Conservation (phyloP, 1,284 basidiomycete species). For the Puccinia horiana region DNA sequence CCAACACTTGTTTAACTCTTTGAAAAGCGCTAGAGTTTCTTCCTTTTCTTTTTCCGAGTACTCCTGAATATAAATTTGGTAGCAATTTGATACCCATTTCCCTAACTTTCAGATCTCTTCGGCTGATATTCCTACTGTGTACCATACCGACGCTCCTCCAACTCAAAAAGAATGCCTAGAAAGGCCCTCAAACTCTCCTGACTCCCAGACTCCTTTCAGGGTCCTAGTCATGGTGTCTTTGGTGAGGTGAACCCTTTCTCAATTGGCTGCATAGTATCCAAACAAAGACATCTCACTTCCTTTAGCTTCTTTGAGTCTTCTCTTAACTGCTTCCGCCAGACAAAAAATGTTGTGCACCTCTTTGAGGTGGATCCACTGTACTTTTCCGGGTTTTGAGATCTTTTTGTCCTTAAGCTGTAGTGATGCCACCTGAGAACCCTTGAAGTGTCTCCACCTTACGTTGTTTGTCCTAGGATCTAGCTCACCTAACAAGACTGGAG, state of each 20-base stretch:
- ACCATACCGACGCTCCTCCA: background rate
- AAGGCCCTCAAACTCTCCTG: background rate
- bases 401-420: background rate
- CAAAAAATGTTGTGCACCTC: too few species aligned
- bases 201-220: too few species aligned
- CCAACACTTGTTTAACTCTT: too few species aligned
- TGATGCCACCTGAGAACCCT: too few species aligned
- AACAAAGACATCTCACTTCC: background rate
- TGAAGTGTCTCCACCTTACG: too few species aligned
- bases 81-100: slow-evolving; percentile 5
- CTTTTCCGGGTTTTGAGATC: too few species aligned
- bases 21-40: background rate
- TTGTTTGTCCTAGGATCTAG: too few species aligned
- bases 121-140: background rate
- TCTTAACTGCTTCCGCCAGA: too few species aligned
- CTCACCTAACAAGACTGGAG: too few species aligned
- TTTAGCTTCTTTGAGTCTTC: background rate
- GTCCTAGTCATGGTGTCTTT: too few species aligned
- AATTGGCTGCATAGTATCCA: background rate
- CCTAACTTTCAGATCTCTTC: background rate
- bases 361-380: too few species aligned
- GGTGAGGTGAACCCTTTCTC: background rate
- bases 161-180: slow-evolving; percentile 1
- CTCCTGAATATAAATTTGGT: background rate
- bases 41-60: background rate